phyloP scores from a whole-genome alignment of 306 rosid genomes.

The Morella rubra region DNA sequence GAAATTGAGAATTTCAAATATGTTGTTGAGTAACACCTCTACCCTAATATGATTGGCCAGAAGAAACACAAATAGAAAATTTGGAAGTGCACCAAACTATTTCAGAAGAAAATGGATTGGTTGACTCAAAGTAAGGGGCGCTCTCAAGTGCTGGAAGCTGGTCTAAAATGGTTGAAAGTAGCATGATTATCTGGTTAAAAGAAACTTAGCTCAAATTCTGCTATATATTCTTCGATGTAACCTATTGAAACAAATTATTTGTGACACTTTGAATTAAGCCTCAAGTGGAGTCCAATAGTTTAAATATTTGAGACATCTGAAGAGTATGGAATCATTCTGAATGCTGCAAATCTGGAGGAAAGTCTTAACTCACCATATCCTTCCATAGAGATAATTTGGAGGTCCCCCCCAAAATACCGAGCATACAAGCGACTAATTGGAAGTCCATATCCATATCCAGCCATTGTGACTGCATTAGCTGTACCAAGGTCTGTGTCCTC shows the following conservation, averaged over 20 bases:
- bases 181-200: not conserved
- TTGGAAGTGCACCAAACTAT: not conserved
- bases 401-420: slow-evolving; percentile 86
- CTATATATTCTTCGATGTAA: not conserved
- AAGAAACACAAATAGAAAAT: not conserved
- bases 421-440: slow-evolving; percentile 88
- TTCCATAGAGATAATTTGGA: slow-evolving; percentile 93
- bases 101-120: not conserved
- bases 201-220: not conserved
- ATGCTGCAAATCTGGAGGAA: not conserved
- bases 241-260: not conserved
- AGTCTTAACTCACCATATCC: slow-evolving; percentile 66
- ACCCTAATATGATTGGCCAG: not conserved
- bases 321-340: not conserved
- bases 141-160: not conserved
- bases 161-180: not conserved
- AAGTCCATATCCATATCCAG: slow-evolving; percentile 93
- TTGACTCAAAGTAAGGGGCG: not conserved
- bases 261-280: not conserved
- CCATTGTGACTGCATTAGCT: slow-evolving; percentile 71
- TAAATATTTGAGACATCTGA: not conserved
- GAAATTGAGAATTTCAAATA: not conserved
- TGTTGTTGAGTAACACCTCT: not conserved
- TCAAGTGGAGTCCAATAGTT: not conserved
- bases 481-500: slow-evolving; percentile 61